Percentiles rank a stretch among this genome's conserved stretches.
phyloP scores from a whole-genome alignment of 2,329 filamentous ascomycete genomes.

The Colletotrichum trifolii region DNA sequence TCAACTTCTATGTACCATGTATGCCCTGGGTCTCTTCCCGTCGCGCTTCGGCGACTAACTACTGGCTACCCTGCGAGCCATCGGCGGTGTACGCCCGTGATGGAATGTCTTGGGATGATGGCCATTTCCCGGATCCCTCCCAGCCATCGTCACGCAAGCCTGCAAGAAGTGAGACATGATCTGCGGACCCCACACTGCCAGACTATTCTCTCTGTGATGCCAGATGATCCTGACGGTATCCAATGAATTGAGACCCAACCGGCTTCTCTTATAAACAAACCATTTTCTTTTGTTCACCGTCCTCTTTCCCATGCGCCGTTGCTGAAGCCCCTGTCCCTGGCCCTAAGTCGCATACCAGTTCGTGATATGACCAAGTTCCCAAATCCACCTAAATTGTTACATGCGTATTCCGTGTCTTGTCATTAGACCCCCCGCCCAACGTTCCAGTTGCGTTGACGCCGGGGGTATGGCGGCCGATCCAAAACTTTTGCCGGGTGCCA shows the following conservation, averaged over 20 bases:
- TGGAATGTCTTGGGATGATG: conserved; percentile 5
- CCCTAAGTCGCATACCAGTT: conserved; percentile 22
- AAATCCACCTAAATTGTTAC: conserved; percentile 27
- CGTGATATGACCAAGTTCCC: conserved; percentile 26
- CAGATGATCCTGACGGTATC: background rate
- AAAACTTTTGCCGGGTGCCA: conserved; percentile 23
- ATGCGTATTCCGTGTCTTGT: conserved; percentile 31
- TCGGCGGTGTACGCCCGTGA: background rate
- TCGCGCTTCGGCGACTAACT: background rate
- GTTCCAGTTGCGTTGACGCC: conserved; percentile 23
- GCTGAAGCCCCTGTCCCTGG: conserved; percentile 32
- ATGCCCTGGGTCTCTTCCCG: conserved; percentile 19
- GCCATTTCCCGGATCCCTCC: conserved; percentile 2
- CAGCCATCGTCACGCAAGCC: conserved; percentile 13
- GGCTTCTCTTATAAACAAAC: conserved; percentile 30
- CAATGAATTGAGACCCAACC: conserved; percentile 20
- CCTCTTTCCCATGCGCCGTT: conserved; percentile 35
- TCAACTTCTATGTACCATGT: conserved; percentile 23
- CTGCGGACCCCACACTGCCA: conserved; percentile 9
- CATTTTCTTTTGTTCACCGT: conserved; percentile 34
- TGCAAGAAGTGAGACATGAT: conserved; percentile 10
- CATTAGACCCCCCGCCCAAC: conserved; percentile 26
- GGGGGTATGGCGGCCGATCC: conserved; percentile 6
- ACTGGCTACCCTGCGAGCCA: conserved; percentile 1
- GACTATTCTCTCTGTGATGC: too few species aligned